Evolutionary conservation across 2,329 filamentous ascomycete genomes (phyloP).

Genomic region (Myrmaecium sp.): DNA sequence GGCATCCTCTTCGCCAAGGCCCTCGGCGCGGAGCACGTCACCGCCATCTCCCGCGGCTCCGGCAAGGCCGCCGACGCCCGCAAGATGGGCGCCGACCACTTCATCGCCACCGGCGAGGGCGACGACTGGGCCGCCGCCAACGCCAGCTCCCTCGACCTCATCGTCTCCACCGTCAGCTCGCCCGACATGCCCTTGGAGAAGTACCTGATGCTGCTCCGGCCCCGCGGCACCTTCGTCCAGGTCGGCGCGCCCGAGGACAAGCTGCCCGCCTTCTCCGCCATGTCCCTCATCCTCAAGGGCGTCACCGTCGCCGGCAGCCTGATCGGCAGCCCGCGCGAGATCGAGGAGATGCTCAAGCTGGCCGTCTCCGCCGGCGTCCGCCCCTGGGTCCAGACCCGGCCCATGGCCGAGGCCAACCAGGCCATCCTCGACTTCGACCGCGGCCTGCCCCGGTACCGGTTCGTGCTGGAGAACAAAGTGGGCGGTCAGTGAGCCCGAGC

Average conservation of each 20-base stretch:
- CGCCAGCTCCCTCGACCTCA: constrained; percentile 33
- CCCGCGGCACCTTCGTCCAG: constrained; percentile 46
- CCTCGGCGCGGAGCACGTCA: constrained; percentile 48
- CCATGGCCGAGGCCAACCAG: constrained; percentile 39
- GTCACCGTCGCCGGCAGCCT: constrained; percentile 26
- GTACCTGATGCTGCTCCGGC: constrained; percentile 43
- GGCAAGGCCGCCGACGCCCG: constrained; percentile 42
- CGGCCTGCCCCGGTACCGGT: constrained; percentile 34
- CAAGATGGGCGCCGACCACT: constrained; percentile 43
- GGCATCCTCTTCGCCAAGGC: constrained; percentile 55
- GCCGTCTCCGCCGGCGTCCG: constrained; percentile 41
- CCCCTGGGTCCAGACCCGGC: constrained; percentile 44
- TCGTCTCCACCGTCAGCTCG: constrained; percentile 40
- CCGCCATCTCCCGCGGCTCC: constrained; percentile 44
- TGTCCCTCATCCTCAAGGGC: constrained; percentile 40
- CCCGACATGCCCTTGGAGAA: constrained; percentile 44
- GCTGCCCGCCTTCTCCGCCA: constrained; percentile 37
- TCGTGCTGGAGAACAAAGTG: constrained; percentile 22
- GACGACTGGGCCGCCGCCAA: constrained; percentile 41
- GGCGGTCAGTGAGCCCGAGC: too few species aligned
- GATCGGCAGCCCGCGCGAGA: constrained; percentile 39
- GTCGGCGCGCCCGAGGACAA: constrained; percentile 47
- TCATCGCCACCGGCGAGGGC: constrained; percentile 41
- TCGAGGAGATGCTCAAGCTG: constrained; percentile 44
- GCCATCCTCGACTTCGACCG: constrained; percentile 39